Evolutionary conservation across 2,329 filamentous ascomycete species (phyloP), one percentile per base, ranked within the genome.

Genomic region (Aspergillus hortae): DNA sequence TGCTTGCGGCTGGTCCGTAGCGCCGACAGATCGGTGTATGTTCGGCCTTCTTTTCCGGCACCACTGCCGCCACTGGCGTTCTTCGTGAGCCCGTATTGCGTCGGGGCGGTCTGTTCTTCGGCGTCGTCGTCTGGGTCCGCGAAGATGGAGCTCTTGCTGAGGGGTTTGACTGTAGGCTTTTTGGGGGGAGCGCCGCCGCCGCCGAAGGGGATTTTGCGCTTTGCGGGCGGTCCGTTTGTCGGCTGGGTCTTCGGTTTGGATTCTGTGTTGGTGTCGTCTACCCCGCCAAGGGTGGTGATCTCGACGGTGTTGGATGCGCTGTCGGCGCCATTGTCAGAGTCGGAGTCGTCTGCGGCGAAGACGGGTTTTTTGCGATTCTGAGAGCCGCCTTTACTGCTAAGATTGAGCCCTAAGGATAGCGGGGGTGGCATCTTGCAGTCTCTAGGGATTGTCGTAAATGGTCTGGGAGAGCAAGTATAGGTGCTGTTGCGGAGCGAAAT

Each of bases 341-440:
- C 74, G 1, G 73, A 74, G 44, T 74, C 73, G 14, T 68, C 66
- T 44, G 74, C 66, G 44, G 73, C 74, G 59, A 78, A 77, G 33
- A 77, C 69, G 11, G 70, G 69, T 53, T 74, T 75, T 63, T 77
- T 79, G 54, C 76, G 74, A 57, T 78, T 78, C 55, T 75, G 72
- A 55, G n/a, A 57, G 48, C 51, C 46, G 50, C 51, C 58, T 72
- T 74, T 74, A 49, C 62, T 72, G 2, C 68, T 53, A 12, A 76
- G 56, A 41, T 73, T 77, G 17, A 78, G 67, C n/a, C 75, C 75
- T 55, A 69, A 69, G 1, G 68, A 68, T 25, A 75, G 63, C 19
- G 64, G 68, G 17, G 70, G 68, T 25, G 65, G 67, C 54, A 69
- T 51, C 23, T 36, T 12, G 15, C 2, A 2, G 12, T 12, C 17